Conservation (phyloP, 2,329 filamentous ascomycete genomes). For the Xylaria multiplex region DNA sequence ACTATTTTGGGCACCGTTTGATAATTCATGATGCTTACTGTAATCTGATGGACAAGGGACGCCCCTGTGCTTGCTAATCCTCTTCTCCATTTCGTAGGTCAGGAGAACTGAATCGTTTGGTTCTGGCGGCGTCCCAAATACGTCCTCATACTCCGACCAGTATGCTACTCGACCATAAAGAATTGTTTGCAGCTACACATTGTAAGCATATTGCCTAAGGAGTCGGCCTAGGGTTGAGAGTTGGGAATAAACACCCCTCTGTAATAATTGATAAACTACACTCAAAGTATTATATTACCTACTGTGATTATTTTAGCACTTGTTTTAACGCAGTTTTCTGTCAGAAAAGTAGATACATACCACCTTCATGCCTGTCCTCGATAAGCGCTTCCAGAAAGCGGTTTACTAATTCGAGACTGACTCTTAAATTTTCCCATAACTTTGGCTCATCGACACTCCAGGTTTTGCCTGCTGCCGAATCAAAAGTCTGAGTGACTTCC, state of each 20-base stretch:
- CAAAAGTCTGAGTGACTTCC: background rate
- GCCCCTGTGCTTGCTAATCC: background rate
- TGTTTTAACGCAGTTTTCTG: background rate
- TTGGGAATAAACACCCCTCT: background rate
- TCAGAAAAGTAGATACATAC: background rate
- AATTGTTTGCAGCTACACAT: constrained; percentile 3
- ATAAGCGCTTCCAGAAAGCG: constrained; percentile 7
- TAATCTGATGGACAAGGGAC: background rate
- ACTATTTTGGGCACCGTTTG: too few relatives aligned
- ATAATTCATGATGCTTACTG: background rate
- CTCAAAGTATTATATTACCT: constrained; percentile 1
- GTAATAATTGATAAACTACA: background rate
- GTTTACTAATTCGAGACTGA: constrained; percentile 14
- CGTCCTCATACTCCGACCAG: constrained; percentile 1
- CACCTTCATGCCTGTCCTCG: constrained; percentile 13
- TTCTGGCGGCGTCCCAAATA: background rate
- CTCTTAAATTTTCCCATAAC: background rate
- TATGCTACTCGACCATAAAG: constrained; percentile 20
- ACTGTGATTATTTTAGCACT: constrained; percentile 10
- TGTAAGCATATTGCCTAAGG: background rate
- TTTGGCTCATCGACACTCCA: constrained; percentile 26
- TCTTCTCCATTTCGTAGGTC: background rate
- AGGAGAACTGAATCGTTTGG: background rate
- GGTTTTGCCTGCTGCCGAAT: background rate
- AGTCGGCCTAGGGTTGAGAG: background rate